phyloP scores from a whole-genome alignment of 768 basidiomycete genomes.

The Tremella fuciformis region DNA sequence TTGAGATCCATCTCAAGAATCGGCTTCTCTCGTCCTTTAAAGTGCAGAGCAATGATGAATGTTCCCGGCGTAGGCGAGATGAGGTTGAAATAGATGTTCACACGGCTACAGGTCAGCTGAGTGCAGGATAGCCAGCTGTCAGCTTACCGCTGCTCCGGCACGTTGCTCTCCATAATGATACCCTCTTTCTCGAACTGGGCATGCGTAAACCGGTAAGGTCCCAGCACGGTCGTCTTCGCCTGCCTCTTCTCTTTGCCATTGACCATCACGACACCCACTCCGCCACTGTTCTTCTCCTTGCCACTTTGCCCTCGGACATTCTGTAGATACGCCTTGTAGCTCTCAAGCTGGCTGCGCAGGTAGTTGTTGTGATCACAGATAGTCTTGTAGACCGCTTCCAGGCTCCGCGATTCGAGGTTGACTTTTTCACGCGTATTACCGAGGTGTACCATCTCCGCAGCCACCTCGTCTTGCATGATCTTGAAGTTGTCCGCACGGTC shows the following conservation, averaged over 20 bases:
- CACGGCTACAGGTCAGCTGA: constrained; percentile 61
- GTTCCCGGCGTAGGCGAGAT: constrained; percentile 96
- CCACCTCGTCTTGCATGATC: constrained; percentile 96
- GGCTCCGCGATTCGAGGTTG: constrained; percentile 78
- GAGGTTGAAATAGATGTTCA: constrained; percentile 98
- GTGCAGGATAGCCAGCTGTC: neutral
- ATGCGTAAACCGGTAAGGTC: constrained; percentile 96
- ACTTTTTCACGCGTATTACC: constrained; percentile 97
- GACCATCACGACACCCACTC: constrained; percentile 90
- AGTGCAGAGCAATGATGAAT: constrained; percentile 97
- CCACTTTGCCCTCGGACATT: constrained; percentile 88
- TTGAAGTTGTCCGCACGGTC: constrained; percentile 78
- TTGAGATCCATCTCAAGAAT: constrained; percentile 99
- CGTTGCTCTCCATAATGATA: constrained; percentile 98
- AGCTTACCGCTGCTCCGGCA: constrained; percentile 89
- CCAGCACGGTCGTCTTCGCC: constrained; percentile 76
- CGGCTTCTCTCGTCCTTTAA: constrained; percentile 97
- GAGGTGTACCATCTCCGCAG: constrained; percentile 89
- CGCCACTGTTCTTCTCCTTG: constrained; percentile 73
- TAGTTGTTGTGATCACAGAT: constrained; percentile 99
- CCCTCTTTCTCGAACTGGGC: constrained; percentile 98
- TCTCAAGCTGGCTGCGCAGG: constrained; percentile 89
- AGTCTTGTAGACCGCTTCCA: constrained; percentile 98
- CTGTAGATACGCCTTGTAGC: constrained; percentile 98
- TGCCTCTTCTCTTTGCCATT: constrained; percentile 97